Base-by-base conservation (phyloP, 2,329 filamentous ascomycete species). In the Penicillium rolfsii region DNA sequence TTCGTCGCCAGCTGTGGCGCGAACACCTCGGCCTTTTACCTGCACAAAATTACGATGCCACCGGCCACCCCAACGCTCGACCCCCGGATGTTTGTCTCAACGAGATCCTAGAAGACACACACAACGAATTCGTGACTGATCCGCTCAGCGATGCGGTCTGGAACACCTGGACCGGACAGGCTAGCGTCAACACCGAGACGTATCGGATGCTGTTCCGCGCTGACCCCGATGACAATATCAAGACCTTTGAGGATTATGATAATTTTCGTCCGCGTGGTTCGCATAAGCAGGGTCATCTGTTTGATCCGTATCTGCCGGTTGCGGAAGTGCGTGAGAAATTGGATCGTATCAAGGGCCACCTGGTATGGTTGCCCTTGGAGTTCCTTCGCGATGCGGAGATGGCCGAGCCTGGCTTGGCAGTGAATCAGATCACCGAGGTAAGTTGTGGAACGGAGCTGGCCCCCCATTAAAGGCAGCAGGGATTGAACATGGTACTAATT, bases 291-390 rank as follows among this genome's bases (percentile, higher is more conserved):
- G 94, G 95, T 0, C 95, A 98, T 77, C 83, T 98, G 61, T 96
- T 91, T 70, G 92, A 96, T 74, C 86, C 86, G 60, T 91, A 89
- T 76, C 84, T 90, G 74, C 89, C 90, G 0, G 85, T 87, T 0
- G 82, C 88, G 26, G 89, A 96, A 58, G 87, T 95, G 6, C 84
- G 91, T 16, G 76, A 83, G 66, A 92, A 94, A 75, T 80, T 98
- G 53, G 88, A 92, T 69, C 83, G 89, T 71, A 87, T 98, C 67
- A 89, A 87, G 78, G 94, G 94, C 0, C 94, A 98, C 80, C 76
- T 98, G 43, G 94, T 98, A 6, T 96, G 91, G 91, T 94, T 97
- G 88, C 93, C 93, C n/a, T 76, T 98, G 70, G 86, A 93, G 49
- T 98, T 97, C 74, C 77, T 98, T 72, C 83, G 85, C 70, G 88